Evolutionary conservation across 2,329 filamentous ascomycete species (phyloP).

Genomic region (Cladosporium sphaerospermum): DNA sequence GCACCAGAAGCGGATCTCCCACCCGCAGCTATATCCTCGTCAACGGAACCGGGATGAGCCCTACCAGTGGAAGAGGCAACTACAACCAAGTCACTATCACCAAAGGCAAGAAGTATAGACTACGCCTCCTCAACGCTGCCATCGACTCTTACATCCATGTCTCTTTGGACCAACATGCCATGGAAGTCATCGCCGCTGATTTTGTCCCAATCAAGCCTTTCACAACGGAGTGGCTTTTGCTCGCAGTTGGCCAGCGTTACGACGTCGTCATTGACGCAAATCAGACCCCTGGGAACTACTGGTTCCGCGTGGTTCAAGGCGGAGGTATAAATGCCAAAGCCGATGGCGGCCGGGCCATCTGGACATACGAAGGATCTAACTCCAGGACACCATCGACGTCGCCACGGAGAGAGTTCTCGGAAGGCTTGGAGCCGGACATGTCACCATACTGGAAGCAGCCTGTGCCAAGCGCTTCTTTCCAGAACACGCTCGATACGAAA

Average conservation of each 20-base stretch:
- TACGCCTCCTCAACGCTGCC: conserved; percentile 42
- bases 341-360: conserved; percentile 31
- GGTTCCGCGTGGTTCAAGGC: conserved; percentile 39
- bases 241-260: conserved; percentile 42
- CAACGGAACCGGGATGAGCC: conserved; percentile 36
- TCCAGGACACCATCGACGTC: conserved; percentile 19
- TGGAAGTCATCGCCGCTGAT: conserved; percentile 34
- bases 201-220: conserved; percentile 33
- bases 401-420: conserved; percentile 21
- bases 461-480: conserved; percentile 32
- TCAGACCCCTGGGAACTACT: conserved; percentile 39
- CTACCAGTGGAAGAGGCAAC: conserved; percentile 24
- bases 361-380: conserved; percentile 27
- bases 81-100: conserved; percentile 22
- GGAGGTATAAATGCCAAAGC: conserved; percentile 32
- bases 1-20: conserved; percentile 25
- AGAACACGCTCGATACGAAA: conserved; percentile 29
- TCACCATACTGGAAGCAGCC: conserved; percentile 28
- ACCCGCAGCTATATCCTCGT: conserved; percentile 39
- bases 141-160: conserved; percentile 40
- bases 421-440: conserved; percentile 27
- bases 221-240: conserved; percentile 27
- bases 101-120: conserved; percentile 36
- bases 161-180: conserved; percentile 30
- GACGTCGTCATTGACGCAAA: conserved; percentile 43